Conservation (phyloP, 805 yeast species). For the Kluyveromyces lactis region DNA sequence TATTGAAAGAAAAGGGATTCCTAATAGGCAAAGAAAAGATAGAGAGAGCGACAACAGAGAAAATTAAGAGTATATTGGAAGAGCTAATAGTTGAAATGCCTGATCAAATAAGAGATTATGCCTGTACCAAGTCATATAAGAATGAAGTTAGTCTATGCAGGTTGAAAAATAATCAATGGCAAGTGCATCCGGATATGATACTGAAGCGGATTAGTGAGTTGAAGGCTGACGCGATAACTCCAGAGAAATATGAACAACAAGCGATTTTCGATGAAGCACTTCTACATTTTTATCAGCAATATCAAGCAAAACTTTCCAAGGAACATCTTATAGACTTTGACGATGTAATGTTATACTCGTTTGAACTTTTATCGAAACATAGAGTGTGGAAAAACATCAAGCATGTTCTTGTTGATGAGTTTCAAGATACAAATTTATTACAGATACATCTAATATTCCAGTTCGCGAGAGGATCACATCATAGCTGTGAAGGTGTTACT, state of each 20-base stretch:
- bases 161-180: constrained; percentile 23
- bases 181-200: constrained; percentile 34
- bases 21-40: constrained; percentile 36
- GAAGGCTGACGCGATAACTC: constrained; percentile 44
- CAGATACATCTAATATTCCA: constrained; percentile 63
- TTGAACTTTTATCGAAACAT: constrained; percentile 36
- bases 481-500: constrained; percentile 50
- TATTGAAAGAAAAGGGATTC: constrained; percentile 48
- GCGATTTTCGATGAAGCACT: constrained; percentile 27
- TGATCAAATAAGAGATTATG: constrained; percentile 27
- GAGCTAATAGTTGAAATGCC: constrained; percentile 32
- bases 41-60: constrained; percentile 54
- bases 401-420: constrained; percentile 86
- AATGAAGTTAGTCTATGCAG: constrained; percentile 23
- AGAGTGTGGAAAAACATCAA: constrained; percentile 42
- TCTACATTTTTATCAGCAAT: constrained; percentile 38
- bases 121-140: constrained; percentile 15
- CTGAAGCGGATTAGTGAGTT: constrained; percentile 43
- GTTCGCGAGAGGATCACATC: constrained; percentile 36
- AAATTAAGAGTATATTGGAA: constrained; percentile 38
- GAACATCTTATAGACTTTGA: constrained; percentile 67
- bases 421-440: constrained; percentile 80
- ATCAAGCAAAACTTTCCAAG: constrained; percentile 40
- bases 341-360: constrained; percentile 58
- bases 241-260: constrained; percentile 32